A percentile compares a stretch with the other conserved stretches of the same genome.
phyloP scores from a whole-genome alignment of 2,329 filamentous ascomycete genomes.

The Zymoseptoria crescenta region DNA sequence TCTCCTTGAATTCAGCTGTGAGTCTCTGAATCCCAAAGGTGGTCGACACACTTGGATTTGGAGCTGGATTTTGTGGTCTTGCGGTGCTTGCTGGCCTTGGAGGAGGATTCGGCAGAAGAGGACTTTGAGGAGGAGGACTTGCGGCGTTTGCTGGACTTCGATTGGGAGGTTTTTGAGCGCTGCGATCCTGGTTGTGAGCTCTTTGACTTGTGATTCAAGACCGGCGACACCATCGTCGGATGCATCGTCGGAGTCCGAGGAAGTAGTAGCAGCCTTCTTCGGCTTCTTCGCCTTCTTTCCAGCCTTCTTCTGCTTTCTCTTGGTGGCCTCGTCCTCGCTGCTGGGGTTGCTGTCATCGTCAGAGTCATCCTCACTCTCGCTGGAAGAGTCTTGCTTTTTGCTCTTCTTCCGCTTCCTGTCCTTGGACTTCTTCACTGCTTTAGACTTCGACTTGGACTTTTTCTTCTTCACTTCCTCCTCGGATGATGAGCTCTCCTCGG shows the following conservation, averaged over 20 bases:
- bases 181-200: constrained; percentile 14
- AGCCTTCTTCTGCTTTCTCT: constrained; percentile 18
- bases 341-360: constrained; percentile 9
- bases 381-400: constrained; percentile 15
- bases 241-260: constrained; percentile 13
- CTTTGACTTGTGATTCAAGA: constrained; percentile 15
- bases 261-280: constrained; percentile 2
- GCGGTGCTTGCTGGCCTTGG: constrained; percentile 13
- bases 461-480: constrained; percentile 17
- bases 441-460: constrained; percentile 18
- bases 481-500: constrained; percentile 16
- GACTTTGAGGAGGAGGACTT: constrained; percentile 14
- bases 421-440: constrained; percentile 17
- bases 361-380: constrained; percentile 9
- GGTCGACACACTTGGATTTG: constrained; percentile 63
- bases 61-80: constrained; percentile 35
- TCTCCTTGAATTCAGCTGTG: constrained; percentile 63
- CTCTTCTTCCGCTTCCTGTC: constrained; percentile 19
- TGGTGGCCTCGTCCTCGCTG: constrained; percentile 17
- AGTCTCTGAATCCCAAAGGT: constrained; percentile 50
- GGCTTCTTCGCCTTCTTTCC: constrained; percentile 13
- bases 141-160: constrained; percentile 13
- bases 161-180: constrained; percentile 10
- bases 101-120: constrained; percentile 4
- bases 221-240: constrained; percentile 12